A percentile compares a stretch with the other conserved stretches of the same genome.
Evolutionary conservation across 2,329 filamentous ascomycete genomes (phyloP).

Genomic region (Aureobasidium sp.): DNA sequence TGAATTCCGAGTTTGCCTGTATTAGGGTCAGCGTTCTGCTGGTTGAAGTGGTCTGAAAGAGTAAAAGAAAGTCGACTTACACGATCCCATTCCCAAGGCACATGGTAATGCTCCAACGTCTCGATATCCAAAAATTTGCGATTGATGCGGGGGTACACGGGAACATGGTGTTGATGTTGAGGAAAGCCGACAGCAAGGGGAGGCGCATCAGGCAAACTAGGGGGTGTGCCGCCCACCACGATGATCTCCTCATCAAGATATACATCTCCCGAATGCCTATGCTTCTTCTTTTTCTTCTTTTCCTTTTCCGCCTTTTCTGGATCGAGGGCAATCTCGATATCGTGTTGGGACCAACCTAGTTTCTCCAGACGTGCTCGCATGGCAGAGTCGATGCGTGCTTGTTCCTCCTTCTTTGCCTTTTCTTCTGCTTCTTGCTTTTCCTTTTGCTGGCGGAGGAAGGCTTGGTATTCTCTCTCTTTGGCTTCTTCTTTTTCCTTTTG

Average conservation of each 20-base stretch:
- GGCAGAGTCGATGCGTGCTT: constrained; percentile 36
- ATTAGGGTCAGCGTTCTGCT: neutral
- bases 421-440: constrained; percentile 35
- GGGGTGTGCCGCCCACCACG: neutral
- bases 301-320: constrained; percentile 37
- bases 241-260: neutral
- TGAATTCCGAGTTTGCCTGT: constrained; percentile 38
- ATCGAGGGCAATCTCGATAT: constrained; percentile 42
- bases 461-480: constrained; percentile 33
- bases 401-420: constrained; percentile 31
- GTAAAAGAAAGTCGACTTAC: constrained; percentile 29
- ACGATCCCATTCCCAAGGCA: constrained; percentile 40
- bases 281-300: constrained; percentile 14
- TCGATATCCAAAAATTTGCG: constrained; percentile 38
- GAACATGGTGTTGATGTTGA: constrained; percentile 18
- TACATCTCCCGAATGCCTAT: neutral
- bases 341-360: constrained; percentile 38
- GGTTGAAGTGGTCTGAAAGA: neutral
- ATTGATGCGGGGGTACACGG: constrained; percentile 41
- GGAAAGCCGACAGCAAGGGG: neutral
- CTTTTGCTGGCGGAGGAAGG: constrained; percentile 32
- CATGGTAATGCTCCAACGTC: constrained; percentile 40
- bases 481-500: constrained; percentile 32
- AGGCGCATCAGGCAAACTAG: neutral
- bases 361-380: constrained; percentile 39